phyloP scores from a whole-genome alignment of 352 stramenopile genomes.

The Globisporangium emineosum region DNA sequence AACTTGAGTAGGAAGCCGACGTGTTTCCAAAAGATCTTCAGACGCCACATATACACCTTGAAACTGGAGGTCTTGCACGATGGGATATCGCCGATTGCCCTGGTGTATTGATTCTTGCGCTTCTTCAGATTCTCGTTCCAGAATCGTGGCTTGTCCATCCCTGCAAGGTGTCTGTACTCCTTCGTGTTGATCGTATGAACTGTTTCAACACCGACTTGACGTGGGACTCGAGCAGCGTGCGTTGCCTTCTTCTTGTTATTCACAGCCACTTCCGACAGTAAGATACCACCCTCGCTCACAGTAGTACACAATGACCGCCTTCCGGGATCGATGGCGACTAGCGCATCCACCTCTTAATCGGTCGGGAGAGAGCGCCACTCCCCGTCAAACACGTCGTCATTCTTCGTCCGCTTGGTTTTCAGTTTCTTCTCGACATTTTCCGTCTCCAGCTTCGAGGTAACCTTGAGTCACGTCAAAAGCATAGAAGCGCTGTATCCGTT shows the following conservation, averaged over 20 bases:
- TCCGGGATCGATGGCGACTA: conserved; percentile 8
- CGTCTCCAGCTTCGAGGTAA: no score
- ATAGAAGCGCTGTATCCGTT: conserved; percentile 5
- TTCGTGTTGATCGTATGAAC: background rate
- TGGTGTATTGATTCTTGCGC: background rate
- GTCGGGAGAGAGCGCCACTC: background rate
- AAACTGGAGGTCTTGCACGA: conserved; percentile 10
- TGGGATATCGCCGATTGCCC: background rate
- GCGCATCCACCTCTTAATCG: background rate
- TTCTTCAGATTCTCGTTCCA: conserved; percentile 8
- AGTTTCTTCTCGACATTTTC: background rate
- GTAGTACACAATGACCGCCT: conserved; percentile 13
- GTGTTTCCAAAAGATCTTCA: conserved; percentile 1
- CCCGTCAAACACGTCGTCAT: background rate
- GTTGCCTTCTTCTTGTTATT: no score
- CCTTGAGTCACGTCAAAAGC: background rate
- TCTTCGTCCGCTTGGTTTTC: background rate
- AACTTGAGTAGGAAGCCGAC: conserved; percentile 9
- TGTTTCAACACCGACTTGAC: background rate
- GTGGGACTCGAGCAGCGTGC: no score
- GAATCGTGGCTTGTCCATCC: conserved; percentile 9
- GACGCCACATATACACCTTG: background rate
- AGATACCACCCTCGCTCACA: background rate
- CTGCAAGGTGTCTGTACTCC: conserved; percentile 9
- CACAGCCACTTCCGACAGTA: no score